Evolutionary conservation across 2,329 filamentous ascomycete genomes (phyloP), one percentile per base, ranked within the genome.

Genomic region (Botrytis medusae): DNA sequence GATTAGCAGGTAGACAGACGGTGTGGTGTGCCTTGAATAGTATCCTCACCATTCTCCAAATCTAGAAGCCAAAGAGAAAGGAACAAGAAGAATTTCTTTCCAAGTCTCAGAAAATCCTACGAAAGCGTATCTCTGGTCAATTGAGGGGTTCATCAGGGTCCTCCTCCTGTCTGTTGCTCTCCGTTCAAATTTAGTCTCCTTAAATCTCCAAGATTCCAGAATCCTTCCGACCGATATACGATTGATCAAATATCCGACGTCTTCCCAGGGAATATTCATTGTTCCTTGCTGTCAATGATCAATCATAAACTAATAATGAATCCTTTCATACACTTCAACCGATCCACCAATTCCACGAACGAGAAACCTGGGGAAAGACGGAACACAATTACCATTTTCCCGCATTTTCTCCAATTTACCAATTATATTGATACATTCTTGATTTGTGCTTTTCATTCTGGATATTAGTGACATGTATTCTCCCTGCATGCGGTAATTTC

Each of bases 321-420:
- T 62, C 25, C 60, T 62, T 42, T 42, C 12, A 29, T n/a, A 10
- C 22, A 29, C 37, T 7, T 61, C 34, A 22, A 42, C 34, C 34
- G 25, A 62, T 25, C 59, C 59, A 61, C 22, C 60, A 62, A n/a
- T 16, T 44, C 61, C 25, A 20, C 22, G 3, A 32, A 44, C 16
- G 48, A 64, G 42, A 64, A 64, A 64, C 46, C 42, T 64, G 62
- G 62, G 62, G 62, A 46, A 34, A 64, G n/a, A 20, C n/a, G 40
- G 62, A 18, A 46, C 10, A 32, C 22, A 22, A 14, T 64, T 29
- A 32, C n/a, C n/a, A 29, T 25, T 20, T 22, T 44, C 46, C 61
- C 40, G 32, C 5, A n/a, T 32, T 46, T 29, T 46, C 20, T 29
- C n/a, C 18, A 8, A 2, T 25, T 12, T 46, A 46, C n/a, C 42